Percentiles rank a stretch among this genome's conserved stretches.
phyloP scores from a whole-genome alignment of 495 filamentous ascomycete genomes.

The Xylaria sp. region DNA sequence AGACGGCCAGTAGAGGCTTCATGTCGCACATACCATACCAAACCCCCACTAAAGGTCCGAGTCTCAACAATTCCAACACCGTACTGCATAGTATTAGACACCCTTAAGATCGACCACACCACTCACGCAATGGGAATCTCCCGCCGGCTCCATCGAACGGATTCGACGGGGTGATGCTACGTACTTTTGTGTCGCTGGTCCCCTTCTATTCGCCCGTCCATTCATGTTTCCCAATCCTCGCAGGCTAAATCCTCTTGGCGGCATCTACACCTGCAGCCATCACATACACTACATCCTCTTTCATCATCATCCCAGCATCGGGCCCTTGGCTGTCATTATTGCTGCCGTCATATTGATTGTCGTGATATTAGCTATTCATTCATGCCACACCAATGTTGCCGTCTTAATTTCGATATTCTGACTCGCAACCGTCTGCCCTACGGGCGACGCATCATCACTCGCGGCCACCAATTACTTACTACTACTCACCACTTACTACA shows the following conservation, averaged over 20 bases:
- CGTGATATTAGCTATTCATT: neutral
- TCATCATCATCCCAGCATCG: constrained; percentile 1
- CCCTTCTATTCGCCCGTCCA: constrained; percentile 6
- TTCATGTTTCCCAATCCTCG: neutral
- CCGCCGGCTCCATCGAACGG: constrained; percentile 1
- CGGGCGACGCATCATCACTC: neutral
- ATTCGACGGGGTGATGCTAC: constrained; percentile 16
- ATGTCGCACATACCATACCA: neutral
- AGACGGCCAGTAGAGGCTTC: neutral
- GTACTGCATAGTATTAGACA: neutral
- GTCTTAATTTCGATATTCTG: neutral
- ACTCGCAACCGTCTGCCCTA: neutral
- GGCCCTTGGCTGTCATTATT: neutral
- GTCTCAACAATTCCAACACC: constrained; percentile 2
- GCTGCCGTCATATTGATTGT: constrained; percentile 16
- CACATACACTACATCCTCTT: neutral
- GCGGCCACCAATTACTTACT: neutral
- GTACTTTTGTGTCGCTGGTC: neutral
- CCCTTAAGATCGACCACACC: constrained; percentile 2
- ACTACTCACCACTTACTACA: no score
- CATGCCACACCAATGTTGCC: neutral
- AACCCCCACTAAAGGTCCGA: neutral
- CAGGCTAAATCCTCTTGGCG: constrained; percentile 24
- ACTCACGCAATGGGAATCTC: constrained; percentile 9
- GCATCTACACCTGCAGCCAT: neutral